These are phyloP conservation scores for Yarrowia sp. DNA, from an alignment of 805 yeast species.

Conservation along the genomic window DNA sequence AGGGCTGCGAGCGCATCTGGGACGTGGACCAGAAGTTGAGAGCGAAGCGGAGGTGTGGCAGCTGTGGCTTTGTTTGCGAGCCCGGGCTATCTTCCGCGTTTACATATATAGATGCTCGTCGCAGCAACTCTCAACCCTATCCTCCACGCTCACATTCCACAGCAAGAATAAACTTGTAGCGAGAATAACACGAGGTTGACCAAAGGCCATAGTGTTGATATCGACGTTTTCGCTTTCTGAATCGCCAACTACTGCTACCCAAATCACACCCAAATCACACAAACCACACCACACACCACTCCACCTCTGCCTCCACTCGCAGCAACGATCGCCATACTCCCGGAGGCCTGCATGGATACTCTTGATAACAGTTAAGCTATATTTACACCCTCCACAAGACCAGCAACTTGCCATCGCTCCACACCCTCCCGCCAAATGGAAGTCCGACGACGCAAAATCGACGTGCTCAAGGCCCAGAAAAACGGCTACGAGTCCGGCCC, in stretches of 20 bases:
- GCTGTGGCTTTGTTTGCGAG: background rate
- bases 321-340: background rate
- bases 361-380: constrained; percentile 18
- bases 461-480: constrained; percentile 14
- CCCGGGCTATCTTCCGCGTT: background rate
- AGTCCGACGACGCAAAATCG: constrained; percentile 18
- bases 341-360: constrained; percentile 20
- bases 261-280: background rate
- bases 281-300: background rate
- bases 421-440: background rate
- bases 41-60: no score
- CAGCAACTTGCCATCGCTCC: background rate
- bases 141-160: background rate
- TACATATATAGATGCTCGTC: no score
- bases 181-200: background rate
- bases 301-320: background rate
- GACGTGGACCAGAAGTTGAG: no score
- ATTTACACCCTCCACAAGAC: background rate
- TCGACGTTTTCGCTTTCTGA: no score
- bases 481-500: constrained; percentile 25
- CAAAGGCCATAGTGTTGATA: no score
- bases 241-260: no score
- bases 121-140: background rate
- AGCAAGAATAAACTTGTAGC: constrained; percentile 8
- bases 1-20: no score